Evolutionary conservation across 2,329 filamentous ascomycete species (phyloP).

Genomic region (Apiospora saccharicola): DNA sequence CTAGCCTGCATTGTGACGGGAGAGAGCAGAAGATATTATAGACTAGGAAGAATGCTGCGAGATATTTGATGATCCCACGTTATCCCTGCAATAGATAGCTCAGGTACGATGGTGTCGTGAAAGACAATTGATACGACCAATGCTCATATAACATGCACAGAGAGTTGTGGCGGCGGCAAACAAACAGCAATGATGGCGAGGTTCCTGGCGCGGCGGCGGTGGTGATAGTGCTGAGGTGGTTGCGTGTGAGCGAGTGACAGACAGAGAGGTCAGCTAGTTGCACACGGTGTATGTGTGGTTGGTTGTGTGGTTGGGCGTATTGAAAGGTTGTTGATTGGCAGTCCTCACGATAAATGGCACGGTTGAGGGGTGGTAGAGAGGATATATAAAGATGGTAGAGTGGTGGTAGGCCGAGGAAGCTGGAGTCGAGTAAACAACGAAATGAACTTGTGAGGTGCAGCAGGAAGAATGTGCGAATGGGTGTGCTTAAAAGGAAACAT

Average conservation of each 20-base stretch:
- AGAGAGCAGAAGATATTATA: background rate
- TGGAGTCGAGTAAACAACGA: slow-evolving; percentile 15
- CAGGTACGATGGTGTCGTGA: background rate
- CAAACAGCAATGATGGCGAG: background rate
- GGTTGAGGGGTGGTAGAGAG: background rate
- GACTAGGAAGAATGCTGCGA: background rate
- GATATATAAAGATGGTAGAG: slow-evolving; percentile 7
- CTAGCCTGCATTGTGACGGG: slow-evolving; percentile 59
- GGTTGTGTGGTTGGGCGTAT: background rate
- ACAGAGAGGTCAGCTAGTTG: background rate
- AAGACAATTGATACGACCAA: background rate
- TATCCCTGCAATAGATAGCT: slow-evolving; percentile 6
- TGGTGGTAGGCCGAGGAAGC: background rate
- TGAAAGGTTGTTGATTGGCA: background rate
- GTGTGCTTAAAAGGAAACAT: slow-evolving; percentile 29
- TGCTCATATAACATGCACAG: background rate
- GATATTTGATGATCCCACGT: background rate
- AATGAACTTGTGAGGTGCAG: slow-evolving; percentile 11
- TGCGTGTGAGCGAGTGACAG: background rate
- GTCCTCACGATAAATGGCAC: background rate
- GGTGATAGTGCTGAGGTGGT: background rate
- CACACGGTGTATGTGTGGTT: background rate
- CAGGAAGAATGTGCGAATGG: slow-evolving; percentile 19
- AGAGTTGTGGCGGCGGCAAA: background rate
- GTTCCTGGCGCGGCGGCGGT: background rate